Evolutionary conservation across 768 basidiomycete species (phyloP), one percentile per base, ranked within the genome.

Genomic region (Lepiota subincarnata): DNA sequence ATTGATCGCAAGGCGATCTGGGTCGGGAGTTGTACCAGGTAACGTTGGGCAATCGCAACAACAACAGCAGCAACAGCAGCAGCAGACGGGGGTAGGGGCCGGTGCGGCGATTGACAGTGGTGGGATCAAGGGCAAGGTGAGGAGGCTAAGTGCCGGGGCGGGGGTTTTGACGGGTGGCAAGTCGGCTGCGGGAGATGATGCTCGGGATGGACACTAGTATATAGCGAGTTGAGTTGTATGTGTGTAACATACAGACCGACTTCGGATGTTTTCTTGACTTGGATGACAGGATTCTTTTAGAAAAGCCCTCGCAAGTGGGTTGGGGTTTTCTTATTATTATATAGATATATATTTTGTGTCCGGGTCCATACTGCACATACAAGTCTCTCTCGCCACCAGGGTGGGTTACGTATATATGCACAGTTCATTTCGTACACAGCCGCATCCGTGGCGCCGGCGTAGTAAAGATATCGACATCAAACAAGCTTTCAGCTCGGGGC

Each of bases 1-100:
- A 56, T 77, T 99, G 64, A 87, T 98, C 57, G 87, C 88, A 16
- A 76, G 90, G 50, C 74, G 91, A 58, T 75, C 75, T 6, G 82
- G 74, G 8, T 70, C 73, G 7, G 78, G 78, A 2, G 71, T 69
- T 20, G 73, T 80, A 0, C 78, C 80, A 56, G 81, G 80, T 20
- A 76, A 77, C 31, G 31, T 3, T 31, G 31, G 31, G 10, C 31
- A 31, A 31, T 31, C 7, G 10, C 31, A 31, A 24, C 59, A 47
- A 60, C 63, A 48, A 54, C 28, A 26, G 12, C 36, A 53, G 44
- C 40, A 34, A 13, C 41, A 20, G 35, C 38, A 12, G 38, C 20
- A 7, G 18, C 53, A 44, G 12, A 34, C 3, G 31, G 4, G 8
- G 24, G 6, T 22, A n/a, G 26, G 20, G 26, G 22, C 42, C 18